Evolutionary conservation across 805 yeast genomes (phyloP).

Genomic region (Cyberlindnera lachancei): DNA sequence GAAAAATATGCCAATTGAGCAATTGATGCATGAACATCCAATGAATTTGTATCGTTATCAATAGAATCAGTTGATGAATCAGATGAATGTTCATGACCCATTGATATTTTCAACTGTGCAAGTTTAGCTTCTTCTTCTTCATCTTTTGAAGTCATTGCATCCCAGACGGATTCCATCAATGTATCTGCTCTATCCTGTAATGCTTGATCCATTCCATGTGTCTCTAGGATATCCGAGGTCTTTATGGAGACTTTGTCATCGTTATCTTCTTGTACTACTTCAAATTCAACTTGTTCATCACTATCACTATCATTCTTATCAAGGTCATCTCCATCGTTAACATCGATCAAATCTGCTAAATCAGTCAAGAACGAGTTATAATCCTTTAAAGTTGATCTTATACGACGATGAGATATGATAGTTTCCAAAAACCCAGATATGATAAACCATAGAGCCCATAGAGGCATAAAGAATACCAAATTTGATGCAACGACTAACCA

Average conservation of each 20-base stretch:
- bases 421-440: conserved; percentile 35
- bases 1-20: conserved; percentile 23
- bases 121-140: conserved; percentile 13
- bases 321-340: conserved; percentile 3
- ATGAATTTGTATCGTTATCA: conserved; percentile 1
- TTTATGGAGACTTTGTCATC: too few relatives aligned
- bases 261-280: too few relatives aligned
- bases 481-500: conserved; percentile 42
- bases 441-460: conserved; percentile 55
- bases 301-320: conserved; percentile 11
- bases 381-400: conserved; percentile 23
- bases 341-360: conserved; percentile 12
- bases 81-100: neutral
- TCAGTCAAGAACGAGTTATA: conserved; percentile 19
- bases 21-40: conserved; percentile 21
- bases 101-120: conserved; percentile 14
- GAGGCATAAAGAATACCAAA: conserved; percentile 48
- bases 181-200: conserved; percentile 56
- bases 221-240: too few relatives aligned
- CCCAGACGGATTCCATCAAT: conserved; percentile 56
- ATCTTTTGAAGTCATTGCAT: conserved; percentile 41
- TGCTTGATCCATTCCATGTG: conserved; percentile 30
- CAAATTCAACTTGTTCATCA: conserved; percentile 10
- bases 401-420: conserved; percentile 31
- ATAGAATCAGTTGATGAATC: neutral